phyloP scores from a whole-genome alignment of 345 rosid species.

The Crucihimalaya himalaica region DNA sequence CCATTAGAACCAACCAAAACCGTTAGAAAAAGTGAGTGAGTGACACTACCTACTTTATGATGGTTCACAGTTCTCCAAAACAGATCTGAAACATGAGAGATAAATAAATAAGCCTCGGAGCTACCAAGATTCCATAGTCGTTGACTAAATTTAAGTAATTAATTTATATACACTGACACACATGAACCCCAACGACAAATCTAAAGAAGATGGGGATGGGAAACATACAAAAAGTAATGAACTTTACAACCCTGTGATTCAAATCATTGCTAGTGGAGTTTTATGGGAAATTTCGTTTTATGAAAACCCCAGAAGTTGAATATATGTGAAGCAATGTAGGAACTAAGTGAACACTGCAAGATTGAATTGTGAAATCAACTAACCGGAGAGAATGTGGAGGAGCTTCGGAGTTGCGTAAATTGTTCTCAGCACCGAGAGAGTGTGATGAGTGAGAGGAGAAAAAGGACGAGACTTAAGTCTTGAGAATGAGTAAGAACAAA shows the following conservation, averaged over 20 bases:
- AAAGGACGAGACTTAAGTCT: slow-evolving; percentile 11
- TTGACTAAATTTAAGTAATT: slow-evolving; percentile 3
- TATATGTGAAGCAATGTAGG: not conserved
- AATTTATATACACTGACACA: slow-evolving; percentile 29
- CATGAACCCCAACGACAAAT: slow-evolving; percentile 31
- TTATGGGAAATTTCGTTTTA: no score
- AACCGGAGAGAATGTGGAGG: slow-evolving; percentile 24
- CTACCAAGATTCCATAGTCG: slow-evolving; percentile 31
- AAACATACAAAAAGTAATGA: slow-evolving; percentile 32
- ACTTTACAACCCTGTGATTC: slow-evolving; percentile 10
- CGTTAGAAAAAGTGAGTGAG: slow-evolving; percentile 26
- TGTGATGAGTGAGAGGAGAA: slow-evolving; percentile 6
- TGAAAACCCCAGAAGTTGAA: no score
- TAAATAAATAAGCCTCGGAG: slow-evolving; percentile 19
- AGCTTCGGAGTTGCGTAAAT: not conserved
- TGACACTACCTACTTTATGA: not conserved
- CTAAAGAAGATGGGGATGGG: slow-evolving; percentile 12
- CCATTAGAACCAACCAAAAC: slow-evolving; percentile 46
- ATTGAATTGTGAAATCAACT: not conserved
- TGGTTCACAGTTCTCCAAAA: slow-evolving; percentile 35
- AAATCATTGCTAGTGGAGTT: not conserved
- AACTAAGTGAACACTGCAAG: slow-evolving; percentile 11
- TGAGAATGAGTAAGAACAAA: slow-evolving; percentile 32
- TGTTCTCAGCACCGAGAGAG: slow-evolving; percentile 9
- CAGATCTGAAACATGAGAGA: slow-evolving; percentile 36